A percentile compares a stretch with the other conserved stretches of the same genome.
phyloP scores from a whole-genome alignment of 169 alveolate genomes.

The Plasmodium gallinaceum region DNA sequence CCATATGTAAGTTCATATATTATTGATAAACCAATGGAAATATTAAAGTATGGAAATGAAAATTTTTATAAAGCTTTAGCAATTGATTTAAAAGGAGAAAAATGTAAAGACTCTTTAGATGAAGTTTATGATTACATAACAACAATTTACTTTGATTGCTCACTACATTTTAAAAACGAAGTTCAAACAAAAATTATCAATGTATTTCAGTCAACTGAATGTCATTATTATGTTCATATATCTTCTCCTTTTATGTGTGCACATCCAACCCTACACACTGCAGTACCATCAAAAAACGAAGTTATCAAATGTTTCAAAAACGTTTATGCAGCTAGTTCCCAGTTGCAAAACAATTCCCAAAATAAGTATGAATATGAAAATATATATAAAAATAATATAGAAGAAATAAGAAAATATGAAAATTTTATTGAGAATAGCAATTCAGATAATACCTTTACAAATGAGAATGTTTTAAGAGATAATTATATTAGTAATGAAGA shows the following conservation, averaged over 20 bases:
- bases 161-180: constrained; percentile 52
- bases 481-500: constrained; percentile 43
- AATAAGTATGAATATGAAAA: background rate
- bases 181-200: constrained; percentile 48
- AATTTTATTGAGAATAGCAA: background rate
- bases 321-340: constrained; percentile 69
- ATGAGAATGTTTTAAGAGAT: constrained; percentile 5
- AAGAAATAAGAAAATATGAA: background rate
- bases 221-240: constrained; percentile 73
- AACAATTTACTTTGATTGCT: constrained; percentile 72
- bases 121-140: constrained; percentile 58
- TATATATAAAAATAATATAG: background rate
- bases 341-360: background rate
- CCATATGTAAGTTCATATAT: constrained; percentile 72
- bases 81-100: constrained; percentile 68
- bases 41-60: constrained; percentile 39
- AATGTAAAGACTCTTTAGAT: constrained; percentile 52
- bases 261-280: constrained; percentile 56
- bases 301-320: constrained; percentile 60
- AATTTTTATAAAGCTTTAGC: constrained; percentile 73
- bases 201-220: constrained; percentile 65
- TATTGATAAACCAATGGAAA: constrained; percentile 59
- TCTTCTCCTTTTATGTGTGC: constrained; percentile 72
- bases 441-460: background rate
- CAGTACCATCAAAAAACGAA: constrained; percentile 40